Evolutionary conservation across 768 basidiomycete species (phyloP), one percentile per base, ranked within the genome.

Genomic region (Nidularia sp.): DNA sequence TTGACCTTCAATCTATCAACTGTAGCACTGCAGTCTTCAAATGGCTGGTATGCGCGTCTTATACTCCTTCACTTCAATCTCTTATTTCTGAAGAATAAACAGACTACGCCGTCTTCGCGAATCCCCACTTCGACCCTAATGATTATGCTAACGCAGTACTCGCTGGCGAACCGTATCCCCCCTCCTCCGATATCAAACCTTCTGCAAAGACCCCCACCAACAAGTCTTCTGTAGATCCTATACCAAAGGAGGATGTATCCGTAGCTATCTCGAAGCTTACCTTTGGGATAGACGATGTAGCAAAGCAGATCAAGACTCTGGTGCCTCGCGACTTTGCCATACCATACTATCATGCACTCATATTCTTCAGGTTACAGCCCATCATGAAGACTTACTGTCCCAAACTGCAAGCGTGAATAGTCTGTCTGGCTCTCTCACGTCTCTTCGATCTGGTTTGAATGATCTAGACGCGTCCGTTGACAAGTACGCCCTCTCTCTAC

Each of bases 101-200:
- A 86, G 92, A 93, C 57, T 88, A 93, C 62, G 64, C 84, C 12
- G 78, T 86, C 45, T 98, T 97, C 62, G 76, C 89, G 31, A 76
- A 70, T 41, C 66, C 83, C 2, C 76, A 84, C 34, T 98, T 98
- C 66, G 88, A 96, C 64, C 78, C 91, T 12, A 88, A 90, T 62
- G 88, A 89, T 41, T 97, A 95, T 65, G 95, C 95, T 2, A 94
- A 94, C 66, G 85, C 91, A 12, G 80, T 96, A 50, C 78, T 98
- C 22, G 87, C 93, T 4, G 89, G 91, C 25, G 87, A 93, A 58
- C 64, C 83, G 0, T 92, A 95, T 64, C 80, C 84, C 9, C 67
- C 77, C 10, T 52, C 62, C 45, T 36, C 65, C 4, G 48, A 70
- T 67, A 52, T 62, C 66, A 69, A 67, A 29, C 50, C 59, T 29